Evolutionary conservation across 805 yeast species (phyloP).

Genomic region (Starmerella sp.): DNA sequence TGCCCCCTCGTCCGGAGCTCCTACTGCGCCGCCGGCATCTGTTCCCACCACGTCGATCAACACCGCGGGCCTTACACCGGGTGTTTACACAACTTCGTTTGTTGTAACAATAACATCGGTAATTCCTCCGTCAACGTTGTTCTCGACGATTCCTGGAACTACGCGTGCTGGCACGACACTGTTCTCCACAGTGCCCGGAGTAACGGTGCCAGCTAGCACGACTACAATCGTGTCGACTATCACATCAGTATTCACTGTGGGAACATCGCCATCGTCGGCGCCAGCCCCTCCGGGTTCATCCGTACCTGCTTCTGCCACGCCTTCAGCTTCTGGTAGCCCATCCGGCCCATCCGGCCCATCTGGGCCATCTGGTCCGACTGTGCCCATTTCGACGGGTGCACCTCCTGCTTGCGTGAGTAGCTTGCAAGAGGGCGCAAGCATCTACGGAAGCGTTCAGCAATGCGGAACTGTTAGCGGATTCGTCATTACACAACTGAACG

Average conservation of each 20-base stretch:
- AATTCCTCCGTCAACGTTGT: conserved; percentile 1
- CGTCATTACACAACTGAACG: conserved; percentile 4
- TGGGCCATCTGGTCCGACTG: neutral
- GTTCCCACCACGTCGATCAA: conserved; percentile 3
- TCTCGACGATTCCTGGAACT: conserved; percentile 13
- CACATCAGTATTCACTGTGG: conserved; percentile 1
- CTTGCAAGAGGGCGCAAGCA: conserved; percentile 3
- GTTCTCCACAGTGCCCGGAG: neutral
- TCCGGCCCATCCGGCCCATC: neutral
- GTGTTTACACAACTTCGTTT: conserved; percentile 1
- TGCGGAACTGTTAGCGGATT: conserved; percentile 8
- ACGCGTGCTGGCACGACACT: neutral
- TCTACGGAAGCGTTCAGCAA: conserved; percentile 8
- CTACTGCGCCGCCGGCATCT: neutral
- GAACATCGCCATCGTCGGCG: neutral
- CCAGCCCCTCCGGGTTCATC: neutral
- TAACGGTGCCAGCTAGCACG: neutral
- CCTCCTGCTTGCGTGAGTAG: conserved; percentile 2
- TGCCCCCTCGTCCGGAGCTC: neutral
- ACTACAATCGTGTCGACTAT: neutral
- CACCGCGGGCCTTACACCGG: conserved; percentile 5
- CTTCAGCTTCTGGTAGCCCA: too few relatives aligned
- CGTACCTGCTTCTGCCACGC: too few relatives aligned
- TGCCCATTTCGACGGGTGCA: neutral
- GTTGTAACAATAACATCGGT: neutral